phyloP scores from a whole-genome alignment of 2,329 filamentous ascomycete genomes.

The Stylonectria norvegica region DNA sequence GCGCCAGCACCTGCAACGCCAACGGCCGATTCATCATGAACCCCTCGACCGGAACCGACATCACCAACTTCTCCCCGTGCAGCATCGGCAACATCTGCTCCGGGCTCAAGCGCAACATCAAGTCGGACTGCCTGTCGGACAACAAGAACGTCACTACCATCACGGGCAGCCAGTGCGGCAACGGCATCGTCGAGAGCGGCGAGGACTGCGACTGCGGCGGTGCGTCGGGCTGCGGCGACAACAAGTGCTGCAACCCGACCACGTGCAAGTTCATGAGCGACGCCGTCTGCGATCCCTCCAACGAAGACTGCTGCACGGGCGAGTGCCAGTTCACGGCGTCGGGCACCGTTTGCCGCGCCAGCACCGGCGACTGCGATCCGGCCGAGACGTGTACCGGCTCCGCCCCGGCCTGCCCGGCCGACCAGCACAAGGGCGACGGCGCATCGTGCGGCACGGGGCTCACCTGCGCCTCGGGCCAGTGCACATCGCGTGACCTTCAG shows the following conservation, averaged over 20 bases:
- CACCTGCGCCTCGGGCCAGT: constrained; percentile 86
- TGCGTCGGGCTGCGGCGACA: constrained; percentile 62
- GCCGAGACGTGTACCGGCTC: constrained; percentile 77
- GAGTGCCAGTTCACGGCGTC: constrained; percentile 64
- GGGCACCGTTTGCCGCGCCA: constrained; percentile 75
- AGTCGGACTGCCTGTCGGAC: constrained; percentile 72
- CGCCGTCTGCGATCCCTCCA: constrained; percentile 75
- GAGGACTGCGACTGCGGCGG: constrained; percentile 98
- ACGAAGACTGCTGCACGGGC: constrained; percentile 74
- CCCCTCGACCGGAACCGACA: constrained; percentile 71
- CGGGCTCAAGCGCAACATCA: constrained; percentile 74
- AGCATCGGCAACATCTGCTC: constrained; percentile 92
- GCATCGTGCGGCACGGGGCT: constrained; percentile 74
- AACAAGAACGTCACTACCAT: constrained; percentile 82
- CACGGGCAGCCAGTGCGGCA: constrained; percentile 82
- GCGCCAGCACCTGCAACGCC: constrained; percentile 65
- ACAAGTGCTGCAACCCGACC: constrained; percentile 76
- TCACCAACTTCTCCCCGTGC: constrained; percentile 81
- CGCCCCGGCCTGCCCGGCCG: constrained; percentile 68
- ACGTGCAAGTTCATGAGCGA: constrained; percentile 80
- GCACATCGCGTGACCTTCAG: constrained; percentile 86
- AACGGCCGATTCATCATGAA: constrained; percentile 90
- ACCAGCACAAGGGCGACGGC: constrained; percentile 68
- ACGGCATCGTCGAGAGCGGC: constrained; percentile 90
- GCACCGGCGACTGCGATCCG: constrained; percentile 79